A percentile compares a stretch with the other conserved stretches of the same genome.
Conservation (phyloP, 495 filamentous ascomycete genomes). For the Daldinia loculata region DNA sequence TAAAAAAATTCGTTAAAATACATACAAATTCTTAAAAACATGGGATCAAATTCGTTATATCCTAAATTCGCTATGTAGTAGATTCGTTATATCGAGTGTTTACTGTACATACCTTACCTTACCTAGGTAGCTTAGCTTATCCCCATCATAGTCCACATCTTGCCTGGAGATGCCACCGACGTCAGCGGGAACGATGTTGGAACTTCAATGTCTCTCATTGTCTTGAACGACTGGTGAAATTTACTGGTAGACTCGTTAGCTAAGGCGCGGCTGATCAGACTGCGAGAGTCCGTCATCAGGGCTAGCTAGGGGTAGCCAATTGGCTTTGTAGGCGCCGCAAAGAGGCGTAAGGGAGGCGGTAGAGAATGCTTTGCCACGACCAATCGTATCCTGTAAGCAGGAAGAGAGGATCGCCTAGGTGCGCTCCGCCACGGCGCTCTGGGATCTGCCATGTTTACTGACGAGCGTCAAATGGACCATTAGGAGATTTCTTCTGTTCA, state of each 20-base stretch:
- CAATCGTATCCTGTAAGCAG: constrained; percentile 28
- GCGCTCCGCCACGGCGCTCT: background rate
- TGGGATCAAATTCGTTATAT: too few relatives aligned
- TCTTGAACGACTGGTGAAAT: constrained; percentile 6
- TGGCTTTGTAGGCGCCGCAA: constrained; percentile 32
- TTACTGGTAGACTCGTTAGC: background rate
- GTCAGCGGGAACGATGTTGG: constrained; percentile 24
- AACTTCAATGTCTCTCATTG: constrained; percentile 11
- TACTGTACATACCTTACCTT: background rate
- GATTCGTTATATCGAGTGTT: too few relatives aligned
- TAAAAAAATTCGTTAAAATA: too few relatives aligned
- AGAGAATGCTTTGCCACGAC: constrained; percentile 11
- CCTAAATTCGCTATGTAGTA: too few relatives aligned
- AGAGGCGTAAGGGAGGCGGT: constrained; percentile 5
- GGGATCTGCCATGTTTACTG: constrained; percentile 10
- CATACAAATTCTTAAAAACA: too few relatives aligned
- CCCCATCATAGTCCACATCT: background rate
- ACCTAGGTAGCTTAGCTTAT: background rate
- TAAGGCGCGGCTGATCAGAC: constrained; percentile 35
- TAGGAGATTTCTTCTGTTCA: constrained; percentile 14
- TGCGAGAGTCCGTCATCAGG: background rate
- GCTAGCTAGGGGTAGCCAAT: constrained; percentile 1
- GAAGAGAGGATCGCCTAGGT: constrained; percentile 21
- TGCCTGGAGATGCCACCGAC: constrained; percentile 21
- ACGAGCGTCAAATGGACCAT: constrained; percentile 30